Evolutionary conservation across 805 yeast species (phyloP).

Genomic region (Hyphopichia homilentoma): DNA sequence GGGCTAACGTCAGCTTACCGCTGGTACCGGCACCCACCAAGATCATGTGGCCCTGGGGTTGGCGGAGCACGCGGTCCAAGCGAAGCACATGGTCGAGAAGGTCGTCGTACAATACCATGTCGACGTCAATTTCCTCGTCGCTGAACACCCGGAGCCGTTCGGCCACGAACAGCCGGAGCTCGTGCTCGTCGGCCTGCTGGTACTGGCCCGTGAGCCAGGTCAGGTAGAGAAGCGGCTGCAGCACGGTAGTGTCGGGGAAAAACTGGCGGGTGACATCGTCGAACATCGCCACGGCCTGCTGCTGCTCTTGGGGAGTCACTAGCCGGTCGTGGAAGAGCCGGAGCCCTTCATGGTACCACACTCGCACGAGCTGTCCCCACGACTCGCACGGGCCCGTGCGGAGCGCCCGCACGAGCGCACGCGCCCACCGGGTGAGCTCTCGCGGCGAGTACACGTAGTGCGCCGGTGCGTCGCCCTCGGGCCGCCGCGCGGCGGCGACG

Average conservation of each 20-base stretch:
- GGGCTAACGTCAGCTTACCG: constrained; percentile 72
- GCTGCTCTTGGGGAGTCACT: constrained; percentile 41
- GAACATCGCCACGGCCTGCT: constrained; percentile 43
- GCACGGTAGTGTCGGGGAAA: constrained; percentile 47
- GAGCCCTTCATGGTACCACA: constrained; percentile 81
- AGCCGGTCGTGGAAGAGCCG: constrained; percentile 77
- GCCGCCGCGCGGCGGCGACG: constrained; percentile 33
- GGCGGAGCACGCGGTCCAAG: constrained; percentile 77
- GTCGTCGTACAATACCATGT: constrained; percentile 63
- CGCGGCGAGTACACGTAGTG: constrained; percentile 86
- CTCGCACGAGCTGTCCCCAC: constrained; percentile 46
- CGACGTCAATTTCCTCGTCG: constrained; percentile 69
- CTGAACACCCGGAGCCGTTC: constrained; percentile 68
- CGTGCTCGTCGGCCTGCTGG: constrained; percentile 47
- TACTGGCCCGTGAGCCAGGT: constrained; percentile 72
- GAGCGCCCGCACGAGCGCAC: constrained; percentile 63
- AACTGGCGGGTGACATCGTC: constrained; percentile 22
- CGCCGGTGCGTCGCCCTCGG: constrained; percentile 36
- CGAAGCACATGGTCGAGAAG: constrained; percentile 71
- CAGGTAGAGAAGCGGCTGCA: constrained; percentile 60
- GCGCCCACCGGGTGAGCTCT: constrained; percentile 83
- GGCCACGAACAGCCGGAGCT: constrained; percentile 49
- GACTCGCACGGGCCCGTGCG: constrained; percentile 29
- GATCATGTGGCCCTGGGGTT: constrained; percentile 87
- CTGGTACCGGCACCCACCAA: constrained; percentile 78